Percentiles rank a stretch among this genome's conserved stretches.
Evolutionary conservation across 805 yeast species (phyloP).

Genomic region (Starmera dryadoides): DNA sequence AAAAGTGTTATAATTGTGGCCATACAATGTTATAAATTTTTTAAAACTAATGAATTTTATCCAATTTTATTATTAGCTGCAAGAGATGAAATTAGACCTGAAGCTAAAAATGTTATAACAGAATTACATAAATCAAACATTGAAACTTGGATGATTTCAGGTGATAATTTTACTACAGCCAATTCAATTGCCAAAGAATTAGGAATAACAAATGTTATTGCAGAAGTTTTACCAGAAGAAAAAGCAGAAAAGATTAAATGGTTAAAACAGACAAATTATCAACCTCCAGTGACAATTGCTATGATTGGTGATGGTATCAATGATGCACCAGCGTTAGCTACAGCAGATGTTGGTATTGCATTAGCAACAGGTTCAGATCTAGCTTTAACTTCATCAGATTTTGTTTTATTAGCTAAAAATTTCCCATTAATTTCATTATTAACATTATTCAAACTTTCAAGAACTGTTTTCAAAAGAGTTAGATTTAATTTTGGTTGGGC

Average conservation of each 20-base stretch:
- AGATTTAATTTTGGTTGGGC: slow-evolving; percentile 57
- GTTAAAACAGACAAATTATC: slow-evolving; percentile 38
- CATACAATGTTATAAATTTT: slow-evolving; percentile 23
- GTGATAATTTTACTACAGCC: slow-evolving; percentile 66
- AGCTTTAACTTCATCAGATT: slow-evolving; percentile 69
- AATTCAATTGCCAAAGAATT: slow-evolving; percentile 56
- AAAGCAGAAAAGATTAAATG: slow-evolving; percentile 54
- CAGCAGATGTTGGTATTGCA: slow-evolving; percentile 74
- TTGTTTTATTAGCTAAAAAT: slow-evolving; percentile 51
- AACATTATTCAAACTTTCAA: slow-evolving; percentile 45
- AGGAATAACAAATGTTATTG: slow-evolving; percentile 54
- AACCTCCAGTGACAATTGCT: slow-evolving; percentile 30
- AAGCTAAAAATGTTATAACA: slow-evolving; percentile 44
- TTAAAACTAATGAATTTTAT: slow-evolving; percentile 24
- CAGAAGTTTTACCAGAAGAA: slow-evolving; percentile 69
- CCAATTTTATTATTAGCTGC: slow-evolving; percentile 47
- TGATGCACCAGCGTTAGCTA: slow-evolving; percentile 74
- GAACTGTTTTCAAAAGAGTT: slow-evolving; percentile 43
- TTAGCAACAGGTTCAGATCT: slow-evolving; percentile 71
- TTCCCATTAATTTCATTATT: slow-evolving; percentile 45
- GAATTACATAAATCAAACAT: slow-evolving; percentile 34
- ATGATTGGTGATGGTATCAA: slow-evolving; percentile 85
- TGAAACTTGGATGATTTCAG: slow-evolving; percentile 70
- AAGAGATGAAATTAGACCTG: slow-evolving; percentile 54
- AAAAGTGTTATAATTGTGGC: slow-evolving; percentile 59